Percentiles rank a stretch among this genome's conserved stretches.
Conservation (phyloP, 2,329 filamentous ascomycete species). For the Cadophora luteo-olivacea region DNA sequence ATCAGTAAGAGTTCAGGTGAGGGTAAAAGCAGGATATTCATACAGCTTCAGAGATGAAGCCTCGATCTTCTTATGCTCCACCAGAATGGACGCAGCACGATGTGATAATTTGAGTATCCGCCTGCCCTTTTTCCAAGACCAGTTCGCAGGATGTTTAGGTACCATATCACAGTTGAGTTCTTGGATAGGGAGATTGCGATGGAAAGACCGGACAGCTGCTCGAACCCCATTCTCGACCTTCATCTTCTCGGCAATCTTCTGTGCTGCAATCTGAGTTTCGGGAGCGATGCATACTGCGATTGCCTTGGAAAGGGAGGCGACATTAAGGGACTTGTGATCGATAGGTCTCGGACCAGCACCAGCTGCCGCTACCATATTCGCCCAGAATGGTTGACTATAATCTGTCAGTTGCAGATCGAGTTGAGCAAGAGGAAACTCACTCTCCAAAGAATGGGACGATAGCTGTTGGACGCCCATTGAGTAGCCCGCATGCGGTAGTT, state of each 20-base stretch:
- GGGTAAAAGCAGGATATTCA: not conserved
- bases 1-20: not conserved
- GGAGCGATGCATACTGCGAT: not conserved
- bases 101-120: not conserved
- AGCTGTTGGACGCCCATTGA: slow-evolving; percentile 46
- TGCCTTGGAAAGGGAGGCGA: not conserved
- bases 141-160: not conserved
- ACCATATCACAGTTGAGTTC: not conserved
- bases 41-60: not conserved
- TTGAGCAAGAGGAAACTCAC: not conserved
- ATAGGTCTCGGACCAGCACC: not conserved
- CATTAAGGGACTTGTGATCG: not conserved
- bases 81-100: not conserved
- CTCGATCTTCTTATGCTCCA: not conserved
- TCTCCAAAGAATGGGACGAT: slow-evolving; percentile 52
- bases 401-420: not conserved
- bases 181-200: not conserved
- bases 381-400: not conserved
- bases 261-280: not conserved
- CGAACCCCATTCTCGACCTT: not conserved
- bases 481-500: slow-evolving; percentile 46
- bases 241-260: not conserved
- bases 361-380: not conserved
- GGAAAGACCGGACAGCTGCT: not conserved
- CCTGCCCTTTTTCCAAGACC: not conserved